phyloP scores from a whole-genome alignment of 2,329 filamentous ascomycete species.

The Chaetomium strumarium region DNA sequence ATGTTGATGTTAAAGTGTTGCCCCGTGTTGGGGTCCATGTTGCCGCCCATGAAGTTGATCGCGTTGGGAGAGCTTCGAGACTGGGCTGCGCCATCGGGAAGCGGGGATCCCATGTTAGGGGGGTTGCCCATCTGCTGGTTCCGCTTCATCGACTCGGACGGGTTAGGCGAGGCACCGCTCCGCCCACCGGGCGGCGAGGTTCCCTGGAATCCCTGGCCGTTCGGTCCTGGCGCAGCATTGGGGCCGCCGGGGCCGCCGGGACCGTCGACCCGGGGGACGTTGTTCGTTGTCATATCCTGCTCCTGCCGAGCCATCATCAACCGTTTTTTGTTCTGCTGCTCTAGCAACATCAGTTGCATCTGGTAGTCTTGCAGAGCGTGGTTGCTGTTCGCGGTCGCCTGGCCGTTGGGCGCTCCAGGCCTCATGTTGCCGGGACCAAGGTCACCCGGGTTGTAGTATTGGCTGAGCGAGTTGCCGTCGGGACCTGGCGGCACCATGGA shows the following conservation, averaged over 20 bases:
- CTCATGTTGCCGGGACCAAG: constrained; percentile 57
- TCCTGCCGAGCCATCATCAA: constrained; percentile 78
- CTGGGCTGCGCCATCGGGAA: constrained; percentile 58
- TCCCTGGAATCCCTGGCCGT: constrained; percentile 59
- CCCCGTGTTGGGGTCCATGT: constrained; percentile 55
- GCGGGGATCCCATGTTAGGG: constrained; percentile 62
- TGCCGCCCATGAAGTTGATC: constrained; percentile 55
- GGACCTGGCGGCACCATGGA: constrained; percentile 75
- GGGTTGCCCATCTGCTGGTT: constrained; percentile 64
- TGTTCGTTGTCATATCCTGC: constrained; percentile 55
- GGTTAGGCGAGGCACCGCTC: constrained; percentile 68
- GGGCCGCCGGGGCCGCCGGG: constrained; percentile 49
- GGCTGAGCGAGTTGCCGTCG: constrained; percentile 52
- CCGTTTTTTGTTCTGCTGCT: constrained; percentile 83
- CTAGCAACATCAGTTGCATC: constrained; percentile 81
- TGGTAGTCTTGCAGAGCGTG: constrained; percentile 82
- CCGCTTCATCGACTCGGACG: constrained; percentile 72
- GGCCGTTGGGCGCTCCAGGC: constrained; percentile 41
- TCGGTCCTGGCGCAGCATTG: constrained; percentile 48
- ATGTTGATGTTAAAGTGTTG: constrained; percentile 56
- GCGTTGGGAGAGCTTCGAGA: constrained; percentile 61
- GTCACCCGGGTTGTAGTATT: constrained; percentile 59
- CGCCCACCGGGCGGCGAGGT: constrained; percentile 65
- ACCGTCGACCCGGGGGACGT: constrained; percentile 45
- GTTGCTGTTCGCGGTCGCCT: constrained; percentile 56